phyloP scores from a whole-genome alignment of 495 filamentous ascomycete genomes.

The Saxophila tyrrhenica region DNA sequence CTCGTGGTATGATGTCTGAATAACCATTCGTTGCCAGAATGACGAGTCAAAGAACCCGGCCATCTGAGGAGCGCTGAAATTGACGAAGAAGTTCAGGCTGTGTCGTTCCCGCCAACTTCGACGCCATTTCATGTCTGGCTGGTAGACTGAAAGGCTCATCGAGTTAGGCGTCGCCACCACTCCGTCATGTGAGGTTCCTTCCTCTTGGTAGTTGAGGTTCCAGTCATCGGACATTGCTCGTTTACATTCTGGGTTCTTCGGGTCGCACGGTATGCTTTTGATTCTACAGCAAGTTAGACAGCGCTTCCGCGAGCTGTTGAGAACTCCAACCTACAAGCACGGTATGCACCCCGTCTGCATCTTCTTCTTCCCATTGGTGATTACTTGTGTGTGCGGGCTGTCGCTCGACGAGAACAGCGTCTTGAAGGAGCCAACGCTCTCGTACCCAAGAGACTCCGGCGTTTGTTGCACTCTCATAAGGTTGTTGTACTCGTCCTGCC shows the following conservation, averaged over 20 bases:
- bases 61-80: conserved; percentile 19
- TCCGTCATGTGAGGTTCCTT: background rate
- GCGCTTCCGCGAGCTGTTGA: background rate
- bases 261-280: conserved; percentile 14
- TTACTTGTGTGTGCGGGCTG: background rate
- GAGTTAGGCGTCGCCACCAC: background rate
- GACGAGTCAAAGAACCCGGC: conserved; percentile 18
- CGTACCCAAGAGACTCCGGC: background rate
- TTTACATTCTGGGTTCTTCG: conserved; percentile 9
- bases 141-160: conserved; percentile 2
- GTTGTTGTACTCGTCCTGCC: background rate
- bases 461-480: background rate
- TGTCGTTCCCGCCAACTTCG: conserved; percentile 17
- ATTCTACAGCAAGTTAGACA: background rate
- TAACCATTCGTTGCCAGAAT: conserved; percentile 20
- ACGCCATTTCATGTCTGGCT: conserved; percentile 15
- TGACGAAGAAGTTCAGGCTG: conserved; percentile 18
- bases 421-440: background rate
- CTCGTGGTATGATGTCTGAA: conserved; percentile 18
- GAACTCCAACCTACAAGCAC: conserved; percentile 9
- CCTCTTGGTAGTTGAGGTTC: conserved; percentile 9
- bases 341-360: conserved; percentile 19
- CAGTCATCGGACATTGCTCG: conserved; percentile 12
- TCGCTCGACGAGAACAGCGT: background rate
- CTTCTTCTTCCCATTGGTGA: background rate